phyloP scores from a whole-genome alignment of 495 filamentous ascomycete species.

The Annulohypoxylon maeteangense region DNA sequence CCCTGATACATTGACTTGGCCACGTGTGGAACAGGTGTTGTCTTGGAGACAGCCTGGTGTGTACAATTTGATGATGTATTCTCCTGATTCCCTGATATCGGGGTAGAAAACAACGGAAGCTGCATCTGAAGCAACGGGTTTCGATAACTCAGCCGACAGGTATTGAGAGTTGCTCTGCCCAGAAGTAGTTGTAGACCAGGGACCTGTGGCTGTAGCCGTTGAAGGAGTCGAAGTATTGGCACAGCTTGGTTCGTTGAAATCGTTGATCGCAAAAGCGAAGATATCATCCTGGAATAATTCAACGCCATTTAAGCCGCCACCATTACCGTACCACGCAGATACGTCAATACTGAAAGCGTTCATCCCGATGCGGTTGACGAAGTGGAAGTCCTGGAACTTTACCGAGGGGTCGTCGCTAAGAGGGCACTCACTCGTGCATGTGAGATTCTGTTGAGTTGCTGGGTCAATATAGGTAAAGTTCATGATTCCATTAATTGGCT shows the following conservation, averaged over 20 bases:
- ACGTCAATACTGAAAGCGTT: constrained; percentile 87
- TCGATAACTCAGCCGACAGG: constrained; percentile 71
- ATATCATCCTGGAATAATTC: constrained; percentile 92
- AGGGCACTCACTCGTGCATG: constrained; percentile 82
- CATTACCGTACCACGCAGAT: constrained; percentile 82
- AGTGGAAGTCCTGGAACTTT: constrained; percentile 86
- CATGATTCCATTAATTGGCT: constrained; percentile 92
- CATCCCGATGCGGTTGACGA: constrained; percentile 91
- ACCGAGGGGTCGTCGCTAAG: constrained; percentile 72
- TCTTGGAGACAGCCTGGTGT: constrained; percentile 91
- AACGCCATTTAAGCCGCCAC: constrained; percentile 88
- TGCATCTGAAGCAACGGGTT: constrained; percentile 61
- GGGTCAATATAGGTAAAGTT: constrained; percentile 92
- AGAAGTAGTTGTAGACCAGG: constrained; percentile 75
- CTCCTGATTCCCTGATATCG: constrained; percentile 87
- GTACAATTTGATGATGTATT: constrained; percentile 87
- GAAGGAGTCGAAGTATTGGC: constrained; percentile 72
- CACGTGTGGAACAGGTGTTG: constrained; percentile 76
- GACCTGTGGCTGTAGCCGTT: constrained; percentile 71
- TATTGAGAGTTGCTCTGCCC: constrained; percentile 75
- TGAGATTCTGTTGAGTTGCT: constrained; percentile 67
- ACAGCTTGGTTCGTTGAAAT: constrained; percentile 90
- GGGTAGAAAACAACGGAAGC: constrained; percentile 81
- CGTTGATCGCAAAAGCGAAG: constrained; percentile 81
- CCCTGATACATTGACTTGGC: constrained; percentile 82